Evolutionary conservation across 2,329 filamentous ascomycete genomes (phyloP), one percentile per base, ranked within the genome.

Genomic region (Grosmannia penicillata): DNA sequence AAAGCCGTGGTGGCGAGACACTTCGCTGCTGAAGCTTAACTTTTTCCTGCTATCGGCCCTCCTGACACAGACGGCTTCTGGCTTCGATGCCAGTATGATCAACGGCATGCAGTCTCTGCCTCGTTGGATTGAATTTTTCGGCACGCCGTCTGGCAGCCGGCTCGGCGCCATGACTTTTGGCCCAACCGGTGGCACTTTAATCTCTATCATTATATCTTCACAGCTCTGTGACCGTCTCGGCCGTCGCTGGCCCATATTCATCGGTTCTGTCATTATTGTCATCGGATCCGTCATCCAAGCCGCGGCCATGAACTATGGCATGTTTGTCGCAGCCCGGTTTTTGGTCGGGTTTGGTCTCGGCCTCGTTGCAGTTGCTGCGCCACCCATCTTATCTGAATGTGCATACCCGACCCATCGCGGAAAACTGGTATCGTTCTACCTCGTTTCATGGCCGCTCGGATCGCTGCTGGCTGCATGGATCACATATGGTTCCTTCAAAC

Each of bases 361-460:
- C 27, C 57, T 62, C 39, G 45, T 63, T 39, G 52, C 53, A 25
- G 61, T 59, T 56, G 36, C 38, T 3, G 35, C 42, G 3, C 39
- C 43, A 2, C 32, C 33, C 27, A 35, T 46, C 23, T 24, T 45
- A 31, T 48, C 36, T 11, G 83, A 91, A 51, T 67, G 89, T 19
- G 76, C 78, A 4, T 83, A 89, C 53, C 83, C 83, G 2, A 70
- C 68, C 41, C 89, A 89, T 49, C 72, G 83, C 54, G 83, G 82
- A 11, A 65, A 76, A 45, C 70, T 91, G 24, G 86, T 81, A 1
- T 71, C 75, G 23, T 62, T 89, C 4, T 82, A 87, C 54, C 82
- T 87, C 49, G 86, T 87, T 52, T 87, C 87, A 81, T 55, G 89
- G 37, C 82, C 82, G 1, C 70, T 89, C 22, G 83, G 83, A 40